Evolutionary conservation across 2,329 filamentous ascomycete species (phyloP), one percentile per base, ranked within the genome.

Genomic region (Parasarocladium wereldwijsianum): DNA sequence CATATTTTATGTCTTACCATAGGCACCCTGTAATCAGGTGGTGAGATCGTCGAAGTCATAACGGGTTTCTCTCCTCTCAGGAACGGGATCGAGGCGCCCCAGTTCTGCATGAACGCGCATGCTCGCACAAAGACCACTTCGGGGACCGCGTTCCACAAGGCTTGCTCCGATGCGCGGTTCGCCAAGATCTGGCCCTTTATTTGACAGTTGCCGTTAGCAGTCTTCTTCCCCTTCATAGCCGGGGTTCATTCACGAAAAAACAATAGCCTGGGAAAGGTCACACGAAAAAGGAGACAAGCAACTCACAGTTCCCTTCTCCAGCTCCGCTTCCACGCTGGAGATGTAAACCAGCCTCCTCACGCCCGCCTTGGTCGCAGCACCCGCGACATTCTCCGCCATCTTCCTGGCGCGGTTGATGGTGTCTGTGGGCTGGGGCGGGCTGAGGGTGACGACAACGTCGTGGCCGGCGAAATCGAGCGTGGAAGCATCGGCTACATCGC

Each of bases 21-120:
- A 1, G 45, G 43, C 6, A 52, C 16, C 12, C 43, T 34, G 22
- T 36, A 46, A 8, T 53, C 47, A 2, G 50, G 24, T 0, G 53
- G 53, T 0, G 47, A 48, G 11, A 55, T 38, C 2, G 48, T 47
- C 1, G 51, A 51, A 28, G 35, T 46, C 32, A 57, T 47, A 37
- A 47, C 51, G 1, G 49, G 45, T 0, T 40, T 25, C 2, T 40
- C 29, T 1, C 20, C 35, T 12, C 40, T 38, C 19, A 55, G 35
- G 0, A 44, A 50, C 13, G 46, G 40, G 2, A 46, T 15, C 2
- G 33, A n/a, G n/a, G n/a, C n/a, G n/a, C n/a, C 41, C 53, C 52
- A 56, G 27, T 56, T 56, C 36, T 57, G 51, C 50, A 55, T 55
- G 17, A 57, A 56, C 36, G 51, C 56, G 0, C 35, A 34, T 24